A percentile compares a stretch with the other conserved stretches of the same genome.
Evolutionary conservation across 2,329 filamentous ascomycete species (phyloP).

Genomic region (Parastagonospora nodorum): DNA sequence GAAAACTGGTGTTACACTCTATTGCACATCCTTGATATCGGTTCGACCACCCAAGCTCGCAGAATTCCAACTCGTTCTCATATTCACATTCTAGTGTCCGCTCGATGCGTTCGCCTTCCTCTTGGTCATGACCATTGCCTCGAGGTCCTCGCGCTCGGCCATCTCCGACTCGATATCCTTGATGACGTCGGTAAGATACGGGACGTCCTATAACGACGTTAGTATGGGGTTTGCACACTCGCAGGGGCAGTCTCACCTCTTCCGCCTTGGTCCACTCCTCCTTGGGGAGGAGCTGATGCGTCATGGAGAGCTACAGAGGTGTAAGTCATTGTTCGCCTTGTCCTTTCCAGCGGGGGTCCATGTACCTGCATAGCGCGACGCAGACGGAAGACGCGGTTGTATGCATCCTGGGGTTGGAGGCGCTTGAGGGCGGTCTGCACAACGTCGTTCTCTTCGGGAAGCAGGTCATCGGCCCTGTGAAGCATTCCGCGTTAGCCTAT

Average conservation of each 20-base stretch:
- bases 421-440: slow-evolving; percentile 90
- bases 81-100: slow-evolving; percentile 34
- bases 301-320: slow-evolving; percentile 63
- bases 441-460: slow-evolving; percentile 86
- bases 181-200: slow-evolving; percentile 71
- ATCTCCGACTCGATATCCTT: slow-evolving; percentile 69
- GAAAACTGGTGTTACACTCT: slow-evolving; percentile 46
- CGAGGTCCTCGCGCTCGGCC: slow-evolving; percentile 70
- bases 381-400: slow-evolving; percentile 97
- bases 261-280: slow-evolving; percentile 70
- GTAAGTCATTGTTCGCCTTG: slow-evolving; percentile 19
- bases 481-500: slow-evolving; percentile 38
- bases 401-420: slow-evolving; percentile 85
- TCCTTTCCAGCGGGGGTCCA: neutral
- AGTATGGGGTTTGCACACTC: slow-evolving; percentile 7
- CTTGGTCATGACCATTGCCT: slow-evolving; percentile 65
- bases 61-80: slow-evolving; percentile 15
- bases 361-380: slow-evolving; percentile 89
- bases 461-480: slow-evolving; percentile 86
- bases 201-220: slow-evolving; percentile 59
- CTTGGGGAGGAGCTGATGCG: slow-evolving; percentile 68
- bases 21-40: slow-evolving; percentile 39
- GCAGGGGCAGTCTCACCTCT: slow-evolving; percentile 56
- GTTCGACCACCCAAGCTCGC: slow-evolving; percentile 8
- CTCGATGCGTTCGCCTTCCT: slow-evolving; percentile 33